phyloP scores from a whole-genome alignment of 2,329 filamentous ascomycete genomes.

The Talaromyces sp. region DNA sequence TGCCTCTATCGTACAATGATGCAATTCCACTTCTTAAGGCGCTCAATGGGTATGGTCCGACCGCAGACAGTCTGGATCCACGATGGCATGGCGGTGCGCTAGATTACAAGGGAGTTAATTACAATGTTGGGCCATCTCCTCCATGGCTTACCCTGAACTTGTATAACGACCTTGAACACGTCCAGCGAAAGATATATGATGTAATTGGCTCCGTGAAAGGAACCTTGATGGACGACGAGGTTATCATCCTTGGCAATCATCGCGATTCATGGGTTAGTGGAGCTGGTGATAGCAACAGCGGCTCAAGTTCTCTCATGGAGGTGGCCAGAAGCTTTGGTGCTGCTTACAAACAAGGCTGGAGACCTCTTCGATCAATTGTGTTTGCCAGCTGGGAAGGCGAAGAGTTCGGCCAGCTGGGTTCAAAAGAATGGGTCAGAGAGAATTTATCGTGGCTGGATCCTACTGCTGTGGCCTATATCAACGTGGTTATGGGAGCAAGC shows the following conservation, averaged over 20 bases:
- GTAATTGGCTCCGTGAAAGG: conserved; percentile 25
- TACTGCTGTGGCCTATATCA: not conserved
- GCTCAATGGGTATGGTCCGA: conserved; percentile 30
- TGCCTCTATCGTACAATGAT: conserved; percentile 9
- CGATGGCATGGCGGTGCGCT: conserved; percentile 19
- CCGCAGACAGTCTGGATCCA: conserved; percentile 22
- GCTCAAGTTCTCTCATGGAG: conserved; percentile 49
- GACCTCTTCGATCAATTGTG: conserved; percentile 46
- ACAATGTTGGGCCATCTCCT: conserved; percentile 21
- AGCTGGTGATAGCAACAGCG: conserved; percentile 52
- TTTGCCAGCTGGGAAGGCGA: conserved; percentile 17
- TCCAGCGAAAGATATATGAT: conserved; percentile 22
- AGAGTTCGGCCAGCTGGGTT: not conserved
- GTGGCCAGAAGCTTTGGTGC: conserved; percentile 48
- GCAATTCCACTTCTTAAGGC: conserved; percentile 26
- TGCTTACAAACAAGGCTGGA: conserved; percentile 48
- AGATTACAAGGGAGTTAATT: conserved; percentile 13
- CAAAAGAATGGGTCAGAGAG: not conserved
- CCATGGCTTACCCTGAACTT: conserved; percentile 21
- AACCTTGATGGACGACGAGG: conserved; percentile 29
- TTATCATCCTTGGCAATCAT: conserved; percentile 52
- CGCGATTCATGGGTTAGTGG: conserved; percentile 54
- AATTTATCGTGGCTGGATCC: not conserved
- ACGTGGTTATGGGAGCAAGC: not conserved
- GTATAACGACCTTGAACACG: conserved; percentile 20